These are phyloP conservation scores for Cyclocybe aegerita DNA, from an alignment of 768 basidiomycete species.

Conservation along the genomic window DNA sequence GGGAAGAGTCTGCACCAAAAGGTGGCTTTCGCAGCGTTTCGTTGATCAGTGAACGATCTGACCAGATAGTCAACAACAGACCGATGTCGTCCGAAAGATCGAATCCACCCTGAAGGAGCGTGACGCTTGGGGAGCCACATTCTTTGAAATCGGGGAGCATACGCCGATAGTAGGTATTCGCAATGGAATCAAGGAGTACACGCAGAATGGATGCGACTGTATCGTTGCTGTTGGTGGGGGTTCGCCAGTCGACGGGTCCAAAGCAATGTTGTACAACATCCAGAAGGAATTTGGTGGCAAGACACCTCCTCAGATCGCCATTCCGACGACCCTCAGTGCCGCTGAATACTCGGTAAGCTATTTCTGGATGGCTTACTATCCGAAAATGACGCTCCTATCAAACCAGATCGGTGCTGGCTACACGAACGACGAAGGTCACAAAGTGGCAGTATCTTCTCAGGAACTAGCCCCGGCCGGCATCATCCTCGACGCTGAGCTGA, in stretches of 20 bases:
- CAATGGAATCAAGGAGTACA: slow-evolving; percentile 54
- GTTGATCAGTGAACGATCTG: neutral
- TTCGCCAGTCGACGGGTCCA: slow-evolving; percentile 77
- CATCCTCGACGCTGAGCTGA: slow-evolving; percentile 76
- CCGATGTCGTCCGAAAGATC: slow-evolving; percentile 57
- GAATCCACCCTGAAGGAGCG: slow-evolving; percentile 54
- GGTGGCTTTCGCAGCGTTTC: slow-evolving; percentile 31
- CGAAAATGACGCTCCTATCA: neutral
- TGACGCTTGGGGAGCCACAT: slow-evolving; percentile 65
- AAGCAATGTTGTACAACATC: slow-evolving; percentile 65
- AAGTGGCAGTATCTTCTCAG: slow-evolving; percentile 55
- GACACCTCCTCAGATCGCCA: slow-evolving; percentile 67
- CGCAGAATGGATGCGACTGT: slow-evolving; percentile 57
- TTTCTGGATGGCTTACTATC: neutral
- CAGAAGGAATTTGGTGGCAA: slow-evolving; percentile 54
- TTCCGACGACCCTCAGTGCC: slow-evolving; percentile 81
- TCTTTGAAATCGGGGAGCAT: slow-evolving; percentile 74
- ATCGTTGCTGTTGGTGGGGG: slow-evolving; percentile 79
- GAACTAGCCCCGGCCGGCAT: slow-evolving; percentile 69
- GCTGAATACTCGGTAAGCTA: slow-evolving; percentile 66
- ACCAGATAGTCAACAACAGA: slow-evolving; percentile 32
- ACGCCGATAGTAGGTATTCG: slow-evolving; percentile 67
- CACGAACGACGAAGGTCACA: slow-evolving; percentile 67
- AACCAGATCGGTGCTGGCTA: slow-evolving; percentile 65
- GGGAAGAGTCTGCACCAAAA: slow-evolving; percentile 68